A percentile compares a stretch with the other conserved stretches of the same genome.
phyloP scores from a whole-genome alignment of 1,284 basidiomycete species.

The Xerocomus amazonicus region DNA sequence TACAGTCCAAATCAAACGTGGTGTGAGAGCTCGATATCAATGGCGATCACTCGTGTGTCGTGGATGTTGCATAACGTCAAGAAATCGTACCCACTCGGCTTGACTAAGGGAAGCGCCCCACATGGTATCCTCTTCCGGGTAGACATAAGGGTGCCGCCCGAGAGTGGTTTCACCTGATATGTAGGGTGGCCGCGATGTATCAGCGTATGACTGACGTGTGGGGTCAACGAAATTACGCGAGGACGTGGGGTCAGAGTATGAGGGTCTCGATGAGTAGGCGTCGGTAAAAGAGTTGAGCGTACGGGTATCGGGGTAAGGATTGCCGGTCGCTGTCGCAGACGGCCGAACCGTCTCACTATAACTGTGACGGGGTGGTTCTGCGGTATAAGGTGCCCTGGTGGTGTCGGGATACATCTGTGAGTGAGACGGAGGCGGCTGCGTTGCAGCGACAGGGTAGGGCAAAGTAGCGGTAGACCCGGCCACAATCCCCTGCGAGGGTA shows the following conservation, averaged over 20 bases:
- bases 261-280: constrained; percentile 21
- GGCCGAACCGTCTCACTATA: constrained; percentile 24
- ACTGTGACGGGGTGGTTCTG: constrained; percentile 23
- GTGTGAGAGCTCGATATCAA: constrained; percentile 15
- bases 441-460: constrained; percentile 18
- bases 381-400: constrained; percentile 20
- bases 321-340: constrained; percentile 16
- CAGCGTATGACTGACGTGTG: constrained; percentile 26
- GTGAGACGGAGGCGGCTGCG: constrained; percentile 27
- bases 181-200: constrained; percentile 30
- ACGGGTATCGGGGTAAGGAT: constrained; percentile 31
- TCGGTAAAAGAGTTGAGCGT: constrained; percentile 23
- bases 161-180: constrained; percentile 24
- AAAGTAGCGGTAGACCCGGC: constrained; percentile 25
- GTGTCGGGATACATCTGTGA: constrained; percentile 27
- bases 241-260: constrained; percentile 24
- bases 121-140: constrained; percentile 49
- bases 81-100: constrained; percentile 51
- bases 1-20: constrained; percentile 25
- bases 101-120: constrained; percentile 62
- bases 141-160: constrained; percentile 32
- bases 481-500: constrained; percentile 18
- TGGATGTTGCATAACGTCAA: constrained; percentile 45
- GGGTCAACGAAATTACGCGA: constrained; percentile 28
- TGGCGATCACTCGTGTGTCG: constrained; percentile 31